These are phyloP conservation scores for Priceomyces melissophilus DNA, from an alignment of 805 yeast genomes.

Conservation along the genomic window DNA sequence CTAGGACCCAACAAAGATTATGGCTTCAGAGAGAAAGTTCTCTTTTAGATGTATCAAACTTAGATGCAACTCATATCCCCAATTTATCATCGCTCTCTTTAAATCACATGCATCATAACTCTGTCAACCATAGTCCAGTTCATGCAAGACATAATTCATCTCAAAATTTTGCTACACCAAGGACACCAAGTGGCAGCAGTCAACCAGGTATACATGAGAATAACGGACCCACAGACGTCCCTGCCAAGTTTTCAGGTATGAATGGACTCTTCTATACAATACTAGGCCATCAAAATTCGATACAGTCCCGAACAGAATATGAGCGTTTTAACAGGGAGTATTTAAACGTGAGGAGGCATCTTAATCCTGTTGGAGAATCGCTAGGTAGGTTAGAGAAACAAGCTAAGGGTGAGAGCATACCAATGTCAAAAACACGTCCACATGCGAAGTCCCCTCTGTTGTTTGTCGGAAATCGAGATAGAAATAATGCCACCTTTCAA, in stretches of 20 bases:
- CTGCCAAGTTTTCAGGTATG: slow-evolving; percentile 11
- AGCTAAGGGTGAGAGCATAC: slow-evolving; percentile 15
- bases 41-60: slow-evolving; percentile 50
- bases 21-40: slow-evolving; percentile 83
- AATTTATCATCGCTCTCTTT: slow-evolving; percentile 39
- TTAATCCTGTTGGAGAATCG: slow-evolving; percentile 67
- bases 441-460: slow-evolving; percentile 6
- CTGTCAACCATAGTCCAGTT: slow-evolving; percentile 22
- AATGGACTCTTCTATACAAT: slow-evolving; percentile 29
- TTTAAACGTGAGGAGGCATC: slow-evolving; percentile 61
- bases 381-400: slow-evolving; percentile 45
- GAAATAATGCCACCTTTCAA: slow-evolving; percentile 28
- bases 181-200: slow-evolving; percentile 8
- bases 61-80: slow-evolving; percentile 26
- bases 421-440: slow-evolving; percentile 19
- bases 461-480: slow-evolving; percentile 3
- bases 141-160: slow-evolving; percentile 12
- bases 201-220: slow-evolving; percentile 1
- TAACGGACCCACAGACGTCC: neutral
- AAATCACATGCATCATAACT: slow-evolving; percentile 35
- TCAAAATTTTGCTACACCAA: slow-evolving; percentile 2
- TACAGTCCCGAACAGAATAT: slow-evolving; percentile 68
- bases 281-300: slow-evolving; percentile 40
- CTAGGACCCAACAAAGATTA: slow-evolving; percentile 78
- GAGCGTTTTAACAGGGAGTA: slow-evolving; percentile 77